A percentile compares a stretch with the other conserved stretches of the same genome.
These are phyloP conservation scores for Pseudomicrostroma phylloplanum DNA, from an alignment of 1,284 basidiomycete species.

Conservation along the genomic window DNA sequence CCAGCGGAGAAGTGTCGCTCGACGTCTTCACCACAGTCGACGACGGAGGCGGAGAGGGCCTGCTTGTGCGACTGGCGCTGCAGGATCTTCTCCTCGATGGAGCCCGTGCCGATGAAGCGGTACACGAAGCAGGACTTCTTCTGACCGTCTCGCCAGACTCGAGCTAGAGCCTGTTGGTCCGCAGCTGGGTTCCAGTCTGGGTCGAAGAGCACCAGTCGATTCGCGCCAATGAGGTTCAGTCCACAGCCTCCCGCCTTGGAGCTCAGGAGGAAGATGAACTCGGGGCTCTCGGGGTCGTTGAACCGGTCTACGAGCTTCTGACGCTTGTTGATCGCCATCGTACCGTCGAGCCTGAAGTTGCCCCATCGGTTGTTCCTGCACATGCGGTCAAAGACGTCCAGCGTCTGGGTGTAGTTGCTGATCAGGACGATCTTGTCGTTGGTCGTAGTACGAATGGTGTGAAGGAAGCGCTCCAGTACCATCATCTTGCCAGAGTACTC, in stretches of 20 bases:
- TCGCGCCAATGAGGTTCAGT: slow-evolving; percentile 96
- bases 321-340: slow-evolving; percentile 86
- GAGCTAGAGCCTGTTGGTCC: slow-evolving; percentile 94
- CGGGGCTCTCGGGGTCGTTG: slow-evolving; percentile 89
- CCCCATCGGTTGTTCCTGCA: slow-evolving; percentile 65
- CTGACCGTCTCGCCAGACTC: slow-evolving; percentile 98
- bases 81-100: slow-evolving; percentile 98
- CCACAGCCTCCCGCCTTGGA: slow-evolving; percentile 92
- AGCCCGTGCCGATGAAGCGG: slow-evolving; percentile 93
- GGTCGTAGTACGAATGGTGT: slow-evolving; percentile 39
- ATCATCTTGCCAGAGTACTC: slow-evolving; percentile 59
- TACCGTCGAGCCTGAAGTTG: slow-evolving; percentile 85
- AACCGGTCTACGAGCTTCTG: slow-evolving; percentile 97
- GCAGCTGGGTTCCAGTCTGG: slow-evolving; percentile 99
- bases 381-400: slow-evolving; percentile 63
- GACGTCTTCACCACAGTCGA: slow-evolving; percentile 85
- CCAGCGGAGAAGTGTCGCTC: slow-evolving; percentile 93
- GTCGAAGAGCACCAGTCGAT: slow-evolving; percentile 91
- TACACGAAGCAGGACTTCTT: slow-evolving; percentile 94
- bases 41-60: slow-evolving; percentile 90
- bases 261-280: slow-evolving; percentile 94
- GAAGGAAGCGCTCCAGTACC: slow-evolving; percentile 66
- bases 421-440: slow-evolving; percentile 96
- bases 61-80: slow-evolving; percentile 85
- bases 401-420: slow-evolving; percentile 95